phyloP scores from a whole-genome alignment of 176 grass and related monocot genomes.

The Dendrocalamus sinicus region DNA sequence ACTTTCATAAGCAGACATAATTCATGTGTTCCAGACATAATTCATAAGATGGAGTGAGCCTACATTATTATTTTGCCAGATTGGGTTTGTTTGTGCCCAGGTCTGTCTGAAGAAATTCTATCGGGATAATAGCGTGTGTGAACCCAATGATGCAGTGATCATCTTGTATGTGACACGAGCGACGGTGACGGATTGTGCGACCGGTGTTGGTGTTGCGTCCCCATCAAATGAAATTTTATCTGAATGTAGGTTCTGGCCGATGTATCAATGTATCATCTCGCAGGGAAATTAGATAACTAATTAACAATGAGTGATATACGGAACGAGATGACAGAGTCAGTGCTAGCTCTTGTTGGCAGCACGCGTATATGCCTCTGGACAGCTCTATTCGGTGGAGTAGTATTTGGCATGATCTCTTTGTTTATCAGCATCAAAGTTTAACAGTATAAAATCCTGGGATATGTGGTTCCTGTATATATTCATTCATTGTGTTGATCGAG shows the following conservation, averaged over 20 bases:
- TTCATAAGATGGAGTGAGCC: no score
- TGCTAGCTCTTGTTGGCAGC: not conserved
- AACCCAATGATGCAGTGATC: not conserved
- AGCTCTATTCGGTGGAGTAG: not conserved
- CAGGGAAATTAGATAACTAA: no score
- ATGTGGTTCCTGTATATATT: not conserved
- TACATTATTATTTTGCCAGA: no score
- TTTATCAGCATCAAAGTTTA: not conserved
- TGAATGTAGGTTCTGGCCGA: not conserved
- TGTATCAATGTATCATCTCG: not conserved
- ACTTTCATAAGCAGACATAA: no score
- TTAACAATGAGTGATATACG: no score
- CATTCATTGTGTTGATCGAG: not conserved
- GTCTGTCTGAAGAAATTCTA: not conserved
- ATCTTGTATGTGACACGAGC: not conserved
- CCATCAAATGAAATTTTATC: conserved; percentile 4
- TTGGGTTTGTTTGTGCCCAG: no score
- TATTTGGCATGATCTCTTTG: not conserved
- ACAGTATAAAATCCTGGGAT: conserved; percentile 9
- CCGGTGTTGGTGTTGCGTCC: conserved; percentile 31
- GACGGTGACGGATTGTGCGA: not conserved
- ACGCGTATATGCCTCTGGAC: not conserved
- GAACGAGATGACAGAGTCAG: not conserved
- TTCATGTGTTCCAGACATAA: no score
- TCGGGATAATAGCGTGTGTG: not conserved